Percentiles rank a stretch among this genome's conserved stretches.
These are phyloP conservation scores for Neurospora sp. DNA, from an alignment of 495 filamentous ascomycete genomes.

Conservation along the genomic window DNA sequence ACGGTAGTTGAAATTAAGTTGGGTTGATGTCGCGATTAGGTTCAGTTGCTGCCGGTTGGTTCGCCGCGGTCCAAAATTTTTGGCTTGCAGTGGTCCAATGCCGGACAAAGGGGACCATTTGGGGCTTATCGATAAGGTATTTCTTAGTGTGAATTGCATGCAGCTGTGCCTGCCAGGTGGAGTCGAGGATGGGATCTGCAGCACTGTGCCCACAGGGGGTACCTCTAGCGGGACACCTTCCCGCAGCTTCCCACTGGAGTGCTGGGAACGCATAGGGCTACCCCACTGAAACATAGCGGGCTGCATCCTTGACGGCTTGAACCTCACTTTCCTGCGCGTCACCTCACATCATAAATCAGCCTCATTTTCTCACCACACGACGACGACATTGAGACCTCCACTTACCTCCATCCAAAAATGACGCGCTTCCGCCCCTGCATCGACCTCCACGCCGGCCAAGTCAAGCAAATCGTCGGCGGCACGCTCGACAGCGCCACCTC, in stretches of 20 bases:
- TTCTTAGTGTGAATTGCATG: neutral
- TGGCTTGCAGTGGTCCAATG: neutral
- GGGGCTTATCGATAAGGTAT: neutral
- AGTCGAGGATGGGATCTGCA: neutral
- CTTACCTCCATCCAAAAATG: constrained; percentile 46
- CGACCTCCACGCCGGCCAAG: constrained; percentile 87
- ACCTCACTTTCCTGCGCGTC: neutral
- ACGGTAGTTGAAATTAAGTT: neutral
- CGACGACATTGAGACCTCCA: too few species aligned
- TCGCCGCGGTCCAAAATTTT: neutral
- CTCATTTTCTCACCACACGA: neutral
- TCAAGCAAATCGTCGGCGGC: constrained; percentile 97
- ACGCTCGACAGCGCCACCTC: constrained; percentile 59
- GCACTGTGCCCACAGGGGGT: neutral
- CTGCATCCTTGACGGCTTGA: neutral
- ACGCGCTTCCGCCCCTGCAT: constrained; percentile 94
- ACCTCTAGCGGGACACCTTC: neutral
- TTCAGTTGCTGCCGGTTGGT: neutral
- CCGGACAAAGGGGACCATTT: neutral
- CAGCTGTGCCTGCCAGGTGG: neutral
- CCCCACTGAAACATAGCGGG: neutral
- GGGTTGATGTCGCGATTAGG: neutral
- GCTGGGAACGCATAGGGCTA: neutral
- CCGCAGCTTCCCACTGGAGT: neutral
- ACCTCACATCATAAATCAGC: neutral